These are phyloP conservation scores for Amoebophrya sp. DNA, from an alignment of 169 alveolate species.

Conservation along the genomic window DNA sequence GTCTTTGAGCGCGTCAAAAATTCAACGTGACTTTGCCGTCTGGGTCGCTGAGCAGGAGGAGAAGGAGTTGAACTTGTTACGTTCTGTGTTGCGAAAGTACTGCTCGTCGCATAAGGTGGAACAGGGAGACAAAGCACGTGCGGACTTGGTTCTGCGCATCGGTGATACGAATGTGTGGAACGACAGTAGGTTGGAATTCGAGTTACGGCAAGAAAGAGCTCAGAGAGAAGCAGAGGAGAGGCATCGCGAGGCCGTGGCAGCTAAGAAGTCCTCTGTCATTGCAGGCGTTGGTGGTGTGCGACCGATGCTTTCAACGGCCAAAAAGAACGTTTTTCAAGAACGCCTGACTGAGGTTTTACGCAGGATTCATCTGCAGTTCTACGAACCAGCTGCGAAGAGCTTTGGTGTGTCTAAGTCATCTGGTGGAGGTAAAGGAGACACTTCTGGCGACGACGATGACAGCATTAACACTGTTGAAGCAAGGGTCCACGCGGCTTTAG, in stretches of 20 bases:
- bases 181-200: neutral
- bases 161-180: conserved; percentile 1
- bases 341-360: neutral
- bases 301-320: neutral
- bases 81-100: neutral
- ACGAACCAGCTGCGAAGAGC: neutral
- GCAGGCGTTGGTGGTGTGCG: too few relatives aligned
- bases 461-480: neutral
- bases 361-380: neutral
- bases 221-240: neutral
- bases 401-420: neutral
- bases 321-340: neutral
- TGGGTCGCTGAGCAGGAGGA: neutral
- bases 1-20: too few relatives aligned
- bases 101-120: neutral
- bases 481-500: too few relatives aligned
- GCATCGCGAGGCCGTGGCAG: neutral
- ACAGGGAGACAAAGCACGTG: neutral
- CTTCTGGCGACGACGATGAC: neutral
- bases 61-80: neutral
- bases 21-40: too few relatives aligned
- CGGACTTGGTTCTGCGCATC: neutral
- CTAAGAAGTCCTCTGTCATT: neutral
- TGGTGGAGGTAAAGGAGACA: neutral
- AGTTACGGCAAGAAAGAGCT: neutral